Evolutionary conservation across 129 eudicot species (phyloP).

Genomic region (Helianthus tuberosus): DNA sequence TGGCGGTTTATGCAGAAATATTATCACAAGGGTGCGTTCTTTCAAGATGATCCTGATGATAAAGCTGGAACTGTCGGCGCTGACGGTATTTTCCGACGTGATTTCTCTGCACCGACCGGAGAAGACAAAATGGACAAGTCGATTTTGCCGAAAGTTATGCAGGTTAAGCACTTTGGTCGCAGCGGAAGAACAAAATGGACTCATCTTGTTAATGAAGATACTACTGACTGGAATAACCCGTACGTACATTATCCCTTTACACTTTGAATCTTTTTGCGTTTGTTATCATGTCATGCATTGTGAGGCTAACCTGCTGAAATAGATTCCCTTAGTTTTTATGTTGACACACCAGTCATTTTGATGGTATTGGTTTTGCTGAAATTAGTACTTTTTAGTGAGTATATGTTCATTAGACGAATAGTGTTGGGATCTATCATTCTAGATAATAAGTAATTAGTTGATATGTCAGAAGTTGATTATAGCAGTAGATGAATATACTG

Average conservation of each 20-base stretch:
- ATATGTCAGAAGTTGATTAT: too few species aligned
- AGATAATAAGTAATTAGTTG: too few species aligned
- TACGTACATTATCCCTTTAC: conserved; percentile 38
- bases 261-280: background rate
- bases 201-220: conserved; percentile 96
- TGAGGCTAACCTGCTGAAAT: conserved; percentile 17
- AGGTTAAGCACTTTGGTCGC: conserved; percentile 96
- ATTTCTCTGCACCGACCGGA: conserved; percentile 90
- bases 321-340: background rate
- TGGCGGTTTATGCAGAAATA: conserved; percentile 99
- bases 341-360: background rate
- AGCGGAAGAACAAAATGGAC: conserved; percentile 99
- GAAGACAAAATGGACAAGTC: conserved; percentile 96
- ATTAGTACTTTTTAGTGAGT: background rate
- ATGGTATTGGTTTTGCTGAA: background rate
- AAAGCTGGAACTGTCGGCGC: conserved; percentile 71
- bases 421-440: background rate
- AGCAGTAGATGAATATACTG: too few species aligned
- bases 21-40: conserved; percentile 97
- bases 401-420: background rate
- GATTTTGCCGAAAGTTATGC: conserved; percentile 94
- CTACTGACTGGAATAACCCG: conserved; percentile 99
- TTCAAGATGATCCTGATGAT: conserved; percentile 79
- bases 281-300: conserved; percentile 10
- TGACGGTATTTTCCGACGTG: conserved; percentile 62